Evolutionary conservation across 176 grass and related monocot species (phyloP), one percentile per base, ranked within the genome.

Genomic region (Paspalum vaginatum): DNA sequence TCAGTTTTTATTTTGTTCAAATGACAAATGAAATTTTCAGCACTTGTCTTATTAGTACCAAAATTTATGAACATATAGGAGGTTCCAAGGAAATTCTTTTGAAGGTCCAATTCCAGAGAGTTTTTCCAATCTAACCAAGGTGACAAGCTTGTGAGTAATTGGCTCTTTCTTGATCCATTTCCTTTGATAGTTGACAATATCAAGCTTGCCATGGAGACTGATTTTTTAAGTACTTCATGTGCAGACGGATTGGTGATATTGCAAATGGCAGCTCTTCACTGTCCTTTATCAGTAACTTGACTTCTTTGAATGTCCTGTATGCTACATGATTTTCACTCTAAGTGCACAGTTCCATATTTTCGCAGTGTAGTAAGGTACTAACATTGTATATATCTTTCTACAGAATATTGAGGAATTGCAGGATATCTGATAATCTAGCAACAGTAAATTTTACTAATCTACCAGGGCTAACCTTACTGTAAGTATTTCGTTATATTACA

Each of bases 391-490:
- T 71, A 27, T 71, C 46, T 51, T 71, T 50, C 14, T 49, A 70
- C 68, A 71, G 68, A 49, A 71, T 71, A 71, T 18, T 71, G 25
- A 71, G 68, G 24, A 71, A 71, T 0, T 51, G 68, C 46, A 71
- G 68, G 46, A 71, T 71, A 71, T 71, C 68, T 37, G 68, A 71
- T 51, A 71, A 48, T 51, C 68, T 71, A 32, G 46, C 46, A 26
- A 68, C 88, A 51, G 43, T 68, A 38, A 54, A 94, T 79, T 93
- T 98, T 74, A 77, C 89, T 14, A 76, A 85, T 26, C 79, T 91
- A 69, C 27, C 15, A 2, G 78, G 26, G 56, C 79, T 98, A 74
- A 70, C 7, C 40, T 68, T 86, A 26, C 22, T 94, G 91, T 94
- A 88, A 81, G 80, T 52, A 15, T 83, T 26, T 85, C 7, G 0